These are phyloP conservation scores for Neofusicoccum ribis DNA, from an alignment of 2,329 filamentous ascomycete genomes.

Conservation along the genomic window DNA sequence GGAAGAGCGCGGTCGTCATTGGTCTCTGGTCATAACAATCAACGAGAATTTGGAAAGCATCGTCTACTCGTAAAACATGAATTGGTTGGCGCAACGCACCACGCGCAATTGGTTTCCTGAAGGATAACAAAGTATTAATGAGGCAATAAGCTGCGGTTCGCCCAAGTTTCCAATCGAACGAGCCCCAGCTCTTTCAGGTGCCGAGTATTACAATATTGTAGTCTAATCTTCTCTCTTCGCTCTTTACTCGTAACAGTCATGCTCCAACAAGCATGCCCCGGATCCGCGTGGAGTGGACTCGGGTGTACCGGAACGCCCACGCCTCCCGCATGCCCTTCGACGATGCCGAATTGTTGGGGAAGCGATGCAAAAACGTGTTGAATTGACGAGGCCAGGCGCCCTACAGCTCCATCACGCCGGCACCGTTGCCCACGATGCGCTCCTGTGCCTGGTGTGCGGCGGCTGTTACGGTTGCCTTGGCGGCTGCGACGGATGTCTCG, in stretches of 20 bases:
- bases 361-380: neutral
- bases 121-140: neutral
- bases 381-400: neutral
- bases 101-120: too few relatives aligned
- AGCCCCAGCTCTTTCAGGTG: too few relatives aligned
- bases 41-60: too few relatives aligned
- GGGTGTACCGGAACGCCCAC: neutral
- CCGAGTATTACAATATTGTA: neutral
- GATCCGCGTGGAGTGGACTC: neutral
- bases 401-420: conserved; percentile 11
- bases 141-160: neutral
- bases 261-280: too few relatives aligned
- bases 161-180: neutral
- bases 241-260: neutral
- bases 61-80: too few relatives aligned
- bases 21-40: too few relatives aligned
- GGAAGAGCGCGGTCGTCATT: too few relatives aligned
- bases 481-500: conserved; percentile 1
- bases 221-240: neutral
- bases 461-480: neutral
- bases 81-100: too few relatives aligned
- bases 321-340: neutral
- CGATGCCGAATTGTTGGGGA: neutral
- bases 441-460: conserved; percentile 3
- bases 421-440: conserved; percentile 5